Base-by-base conservation (phyloP, 2,329 filamentous ascomycete genomes). In the Claviceps pazoutovae region DNA sequence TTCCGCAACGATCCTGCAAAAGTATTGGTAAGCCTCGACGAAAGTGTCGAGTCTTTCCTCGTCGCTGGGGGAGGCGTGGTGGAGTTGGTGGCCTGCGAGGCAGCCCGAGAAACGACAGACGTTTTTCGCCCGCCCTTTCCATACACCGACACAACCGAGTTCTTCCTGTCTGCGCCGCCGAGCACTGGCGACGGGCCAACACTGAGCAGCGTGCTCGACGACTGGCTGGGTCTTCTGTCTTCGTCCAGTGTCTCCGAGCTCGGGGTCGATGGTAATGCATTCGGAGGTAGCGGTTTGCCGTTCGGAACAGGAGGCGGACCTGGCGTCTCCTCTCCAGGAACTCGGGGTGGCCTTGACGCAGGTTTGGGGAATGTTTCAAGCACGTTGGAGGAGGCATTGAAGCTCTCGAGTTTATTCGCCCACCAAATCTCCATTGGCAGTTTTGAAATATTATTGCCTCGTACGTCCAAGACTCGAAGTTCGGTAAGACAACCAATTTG, bases 401-500 rank as follows among this genome's bases (percentile, higher is more conserved):
- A 77, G 0, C 85, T 91, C 66, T 97, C 90, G 51, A 98, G 70
- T 63, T 85, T 89, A 59, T 84, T 84, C 49, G 91, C 91, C 74
- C 88, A 91, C 93, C 93, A 98, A n/a, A 98, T 77, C 63, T 98
- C 93, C 62, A 87, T 81, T 2, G 93, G 93, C 36, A 98, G 73
- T 61, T 84, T 85, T 57, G 84, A 85, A 53, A 98, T 78, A 62
- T 97, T 98, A 71, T 97, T 98, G 62, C 93, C 88, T 56, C 91
- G 80, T 17, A 97, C 78, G 63, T 98, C 91, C 42, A 98, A 74
- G 56, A 89, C 84, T 50, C 82, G 84, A 55, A 98, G 74, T 65
- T 97, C 91, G 0, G 76, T 79, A 23, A 98, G 75, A 57, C 87
- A 90, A 5, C 93, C 93, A 57, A 98, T 88, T 58, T 95, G 89